These are phyloP conservation scores for Detonula confervacea DNA, from an alignment of 352 stramenopile genomes.

Conservation along the genomic window DNA sequence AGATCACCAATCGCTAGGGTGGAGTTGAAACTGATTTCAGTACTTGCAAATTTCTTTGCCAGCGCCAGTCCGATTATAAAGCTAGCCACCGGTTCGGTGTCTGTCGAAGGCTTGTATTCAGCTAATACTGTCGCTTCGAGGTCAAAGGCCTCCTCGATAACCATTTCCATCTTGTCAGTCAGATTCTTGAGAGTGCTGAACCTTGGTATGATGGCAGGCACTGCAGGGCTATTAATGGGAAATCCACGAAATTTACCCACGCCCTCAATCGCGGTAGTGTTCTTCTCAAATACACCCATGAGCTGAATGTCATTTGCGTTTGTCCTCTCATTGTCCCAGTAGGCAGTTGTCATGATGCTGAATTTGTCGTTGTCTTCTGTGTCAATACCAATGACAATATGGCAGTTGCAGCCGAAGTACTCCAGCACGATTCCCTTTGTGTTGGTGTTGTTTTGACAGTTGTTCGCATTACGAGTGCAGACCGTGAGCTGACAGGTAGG, in stretches of 20 bases:
- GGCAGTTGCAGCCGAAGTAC: conserved; percentile 36
- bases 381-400: conserved; percentile 32
- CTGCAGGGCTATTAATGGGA: neutral
- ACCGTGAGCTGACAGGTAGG: conserved; percentile 8
- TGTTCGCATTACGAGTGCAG: conserved; percentile 10
- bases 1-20: conserved; percentile 39
- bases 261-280: neutral
- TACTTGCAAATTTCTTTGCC: neutral
- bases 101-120: conserved; percentile 13
- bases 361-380: conserved; percentile 27
- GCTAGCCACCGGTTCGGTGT: conserved; percentile 3
- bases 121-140: too few relatives aligned
- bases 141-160: too few relatives aligned
- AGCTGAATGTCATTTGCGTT: conserved; percentile 31
- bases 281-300: conserved; percentile 41
- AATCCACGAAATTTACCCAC: too few relatives aligned
- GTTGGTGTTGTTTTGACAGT: neutral
- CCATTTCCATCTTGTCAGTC: conserved; percentile 16
- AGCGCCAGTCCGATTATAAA: conserved; percentile 47
- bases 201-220: conserved; percentile 27
- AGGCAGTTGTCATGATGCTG: conserved; percentile 26
- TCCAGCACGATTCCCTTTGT: conserved; percentile 9
- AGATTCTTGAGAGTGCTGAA: conserved; percentile 41
- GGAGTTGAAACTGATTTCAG: neutral
- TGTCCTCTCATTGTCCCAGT: neutral